Evolutionary conservation across 805 yeast species (phyloP), one percentile per base, ranked within the genome.

Genomic region (Candida khao-thaluensis): DNA sequence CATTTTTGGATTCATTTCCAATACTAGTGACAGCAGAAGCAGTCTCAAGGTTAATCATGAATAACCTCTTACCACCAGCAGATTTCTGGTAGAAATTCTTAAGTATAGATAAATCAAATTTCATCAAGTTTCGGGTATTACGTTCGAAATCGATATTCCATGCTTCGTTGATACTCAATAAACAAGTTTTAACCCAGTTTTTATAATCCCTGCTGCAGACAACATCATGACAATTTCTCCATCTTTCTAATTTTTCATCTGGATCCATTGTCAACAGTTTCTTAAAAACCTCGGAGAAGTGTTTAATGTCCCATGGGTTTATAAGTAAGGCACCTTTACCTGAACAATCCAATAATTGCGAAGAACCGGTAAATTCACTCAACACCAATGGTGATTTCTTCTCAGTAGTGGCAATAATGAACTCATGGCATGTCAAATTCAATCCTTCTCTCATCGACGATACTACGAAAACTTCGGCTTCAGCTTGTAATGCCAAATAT

Each of bases 381-480:
- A 93, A 62, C 32, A 93, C 74, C 45, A 91, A 71, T 1, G 96
- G 96, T 0, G 96, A 83, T 48, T 83, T 81, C 43, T 77, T 77
- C 29, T 76, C 78, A 16, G 70, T 64, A 1, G 93, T 77, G 17
- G 95, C 85, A 40, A 82, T 82, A 29, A 89, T 76, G 57, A 84
- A 93, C 59, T 93, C 99, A 56, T 93, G 99, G 51, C 96, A 91
- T 0, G 98, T 90, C 54, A 93, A 71, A 53, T 93, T 93, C 89
- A 93, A 85, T 17, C 99, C 99, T 60, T 93, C 99, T 56, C 99
- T 81, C 72, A 91, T 76, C 1, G 96, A 85, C 7, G 95, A 81
- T 2, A 91, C 96, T 30, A 85, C 80, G 54, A 93, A 93, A 1
- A 79, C 71, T 49, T 87, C 95, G 1, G 98, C 96, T 56, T 89